Evolutionary conservation across 2,329 filamentous ascomycete genomes (phyloP), one percentile per base, ranked within the genome.

Genomic region (Penicillium glabrum): DNA sequence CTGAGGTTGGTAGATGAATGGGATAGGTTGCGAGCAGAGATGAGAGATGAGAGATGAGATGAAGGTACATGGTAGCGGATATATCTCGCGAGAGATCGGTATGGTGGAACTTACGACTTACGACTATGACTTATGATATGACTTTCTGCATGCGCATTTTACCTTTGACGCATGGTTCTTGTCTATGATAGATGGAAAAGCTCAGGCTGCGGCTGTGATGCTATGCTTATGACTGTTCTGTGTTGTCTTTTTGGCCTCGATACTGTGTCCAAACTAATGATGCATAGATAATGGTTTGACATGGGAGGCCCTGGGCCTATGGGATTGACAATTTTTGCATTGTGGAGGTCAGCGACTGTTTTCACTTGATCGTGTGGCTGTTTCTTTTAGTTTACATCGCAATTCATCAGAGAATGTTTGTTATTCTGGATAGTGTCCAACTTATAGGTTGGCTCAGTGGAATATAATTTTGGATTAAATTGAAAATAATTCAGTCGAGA

Each of bases 101-200:
- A 37, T 23, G 39, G 10, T 21, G 39, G 19, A 41, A 6, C 19
- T 64, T 62, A 70, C 53, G 67, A 69, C 37, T 69, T 61, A 69
- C 59, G 66, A 69, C 57, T 41, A 41, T 9, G 39, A 41, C 19
- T 41, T 41, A 41, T 41, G 39, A 41, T 26, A 54, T 50, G 23
- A 41, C 24, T 52, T 49, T 56, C 29, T 54, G 51, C 47, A 43
- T 54, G 45, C 43, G 50, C 24, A 43, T 46, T 44, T 43, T 35
- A 26, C 41, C 10, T 41, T 41, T 23, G 19, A 41, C 37, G n/a
- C 23, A 35, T 35, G 29, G 8, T 24, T 23, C 19, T 24, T 35
- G 19, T 24, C 10, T 37, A 9, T 51, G 33, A 62, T 63, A 62
- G 60, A 63, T 55, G 56, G 50, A 55, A 56, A 57, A 51, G 46